These are phyloP conservation scores for Amaranthus cruentus DNA, from an alignment of 148 eudicot genomes.

Conservation along the genomic window DNA sequence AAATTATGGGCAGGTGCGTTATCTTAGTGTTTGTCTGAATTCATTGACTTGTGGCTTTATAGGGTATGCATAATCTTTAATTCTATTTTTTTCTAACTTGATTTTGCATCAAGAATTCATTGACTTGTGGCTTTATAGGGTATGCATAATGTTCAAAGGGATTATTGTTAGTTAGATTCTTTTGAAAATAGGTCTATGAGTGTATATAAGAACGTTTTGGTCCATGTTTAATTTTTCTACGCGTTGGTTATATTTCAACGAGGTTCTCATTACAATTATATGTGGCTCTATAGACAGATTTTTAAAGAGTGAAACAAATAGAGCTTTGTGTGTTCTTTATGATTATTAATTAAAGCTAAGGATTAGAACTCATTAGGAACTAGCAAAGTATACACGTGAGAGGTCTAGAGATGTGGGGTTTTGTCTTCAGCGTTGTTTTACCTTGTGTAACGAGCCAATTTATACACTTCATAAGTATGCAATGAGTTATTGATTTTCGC, in stretches of 20 bases:
- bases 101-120: not conserved
- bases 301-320: not conserved
- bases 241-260: not conserved
- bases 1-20: constrained; percentile 88
- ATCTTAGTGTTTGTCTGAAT: not conserved
- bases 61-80: not conserved
- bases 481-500: too few species aligned
- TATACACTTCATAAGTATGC: too few species aligned
- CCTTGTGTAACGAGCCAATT: too few species aligned
- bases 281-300: not conserved
- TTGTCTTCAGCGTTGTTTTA: not conserved
- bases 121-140: too few species aligned
- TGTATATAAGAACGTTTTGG: not conserved
- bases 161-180: not conserved
- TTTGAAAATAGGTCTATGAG: not conserved
- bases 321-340: not conserved
- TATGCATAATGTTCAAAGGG: not conserved
- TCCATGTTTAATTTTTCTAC: not conserved
- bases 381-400: not conserved
- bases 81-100: not conserved
- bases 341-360: not conserved
- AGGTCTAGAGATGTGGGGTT: not conserved
- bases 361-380: not conserved
- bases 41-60: not conserved
- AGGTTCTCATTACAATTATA: not conserved